These are phyloP conservation scores for Sphagnum fallax DNA, from an alignment of 228 moss, liverwort and hornwort species.

Conservation along the genomic window DNA sequence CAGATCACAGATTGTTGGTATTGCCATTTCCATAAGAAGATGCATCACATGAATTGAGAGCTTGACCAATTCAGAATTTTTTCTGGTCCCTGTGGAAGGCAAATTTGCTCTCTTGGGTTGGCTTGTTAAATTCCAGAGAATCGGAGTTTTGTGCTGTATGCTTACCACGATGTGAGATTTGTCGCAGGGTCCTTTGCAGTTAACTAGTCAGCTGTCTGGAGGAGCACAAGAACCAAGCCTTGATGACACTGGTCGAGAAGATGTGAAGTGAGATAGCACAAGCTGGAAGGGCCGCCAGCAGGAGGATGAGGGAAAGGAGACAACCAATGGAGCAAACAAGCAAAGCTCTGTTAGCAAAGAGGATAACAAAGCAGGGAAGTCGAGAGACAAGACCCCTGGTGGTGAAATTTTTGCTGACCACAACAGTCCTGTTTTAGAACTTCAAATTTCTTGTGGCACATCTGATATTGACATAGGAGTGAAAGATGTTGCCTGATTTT, in stretches of 20 bases:
- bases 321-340: too few relatives aligned
- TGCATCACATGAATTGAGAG: too few relatives aligned
- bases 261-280: constrained; percentile 66
- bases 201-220: background rate
- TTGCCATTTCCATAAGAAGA: too few relatives aligned
- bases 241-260: constrained; percentile 68
- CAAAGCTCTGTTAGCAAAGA: too few relatives aligned
- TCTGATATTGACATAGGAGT: too few relatives aligned
- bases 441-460: background rate
- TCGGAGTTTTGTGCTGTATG: background rate
- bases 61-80: too few relatives aligned
- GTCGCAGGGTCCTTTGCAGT: constrained; percentile 21
- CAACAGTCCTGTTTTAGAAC: background rate
- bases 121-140: background rate
- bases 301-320: constrained; percentile 7
- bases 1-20: background rate
- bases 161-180: background rate
- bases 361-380: too few relatives aligned
- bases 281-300: constrained; percentile 28
- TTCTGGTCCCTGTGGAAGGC: background rate
- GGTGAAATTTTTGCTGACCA: background rate
- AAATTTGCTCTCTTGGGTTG: background rate
- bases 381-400: too few relatives aligned
- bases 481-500: too few relatives aligned
- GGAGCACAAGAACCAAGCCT: constrained; percentile 30